A percentile compares a stretch with the other conserved stretches of the same genome.
Conservation (phyloP, 2,329 filamentous ascomycete species). For the Achaetomium macrosporum region DNA sequence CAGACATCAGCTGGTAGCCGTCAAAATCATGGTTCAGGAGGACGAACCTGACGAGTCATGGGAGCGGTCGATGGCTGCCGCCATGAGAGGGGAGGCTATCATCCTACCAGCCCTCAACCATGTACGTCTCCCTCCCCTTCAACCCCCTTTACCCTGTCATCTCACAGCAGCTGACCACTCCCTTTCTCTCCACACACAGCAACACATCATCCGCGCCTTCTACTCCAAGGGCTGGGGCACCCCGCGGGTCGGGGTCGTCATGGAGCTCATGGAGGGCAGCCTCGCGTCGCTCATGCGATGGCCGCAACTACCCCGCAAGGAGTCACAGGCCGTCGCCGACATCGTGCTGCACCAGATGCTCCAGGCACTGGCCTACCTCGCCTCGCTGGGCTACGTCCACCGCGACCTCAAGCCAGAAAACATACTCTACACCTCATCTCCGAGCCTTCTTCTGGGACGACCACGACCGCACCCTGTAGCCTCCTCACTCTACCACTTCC, state of each 20-base stretch:
- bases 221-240: slow-evolving; percentile 2
- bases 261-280: slow-evolving; percentile 6
- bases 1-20: neutral
- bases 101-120: slow-evolving; percentile 4
- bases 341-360: slow-evolving; percentile 3
- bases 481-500: neutral
- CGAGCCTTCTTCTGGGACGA: neutral
- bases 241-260: neutral
- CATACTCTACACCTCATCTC: slow-evolving; percentile 3
- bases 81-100: neutral
- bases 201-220: neutral
- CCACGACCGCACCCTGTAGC: neutral
- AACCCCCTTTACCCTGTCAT: neutral
- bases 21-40: neutral
- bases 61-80: neutral
- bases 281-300: neutral
- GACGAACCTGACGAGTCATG: neutral
- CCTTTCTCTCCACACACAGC: neutral
- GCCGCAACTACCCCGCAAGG: neutral
- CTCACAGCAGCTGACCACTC: neutral
- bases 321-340: neutral
- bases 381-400: neutral
- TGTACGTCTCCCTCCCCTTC: too few relatives aligned
- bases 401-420: slow-evolving; percentile 11
- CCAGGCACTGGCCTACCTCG: slow-evolving; percentile 5